These are phyloP conservation scores for Ogataea pilisensis DNA, from an alignment of 805 yeast genomes.

Conservation along the genomic window DNA sequence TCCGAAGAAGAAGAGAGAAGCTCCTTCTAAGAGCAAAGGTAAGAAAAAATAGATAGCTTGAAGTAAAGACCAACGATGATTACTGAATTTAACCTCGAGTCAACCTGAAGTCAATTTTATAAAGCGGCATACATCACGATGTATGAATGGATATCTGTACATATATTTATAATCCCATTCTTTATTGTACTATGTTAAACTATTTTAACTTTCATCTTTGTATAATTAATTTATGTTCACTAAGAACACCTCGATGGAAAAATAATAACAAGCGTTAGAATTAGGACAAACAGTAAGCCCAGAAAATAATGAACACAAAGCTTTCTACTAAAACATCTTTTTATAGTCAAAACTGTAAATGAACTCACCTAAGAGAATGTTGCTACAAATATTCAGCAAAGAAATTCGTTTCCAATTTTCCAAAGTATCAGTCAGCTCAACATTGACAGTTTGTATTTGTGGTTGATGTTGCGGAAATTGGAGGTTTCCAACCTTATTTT, in stretches of 20 bases:
- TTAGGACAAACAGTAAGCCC: no score
- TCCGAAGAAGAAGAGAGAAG: slow-evolving; percentile 66
- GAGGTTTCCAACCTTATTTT: slow-evolving; percentile 1
- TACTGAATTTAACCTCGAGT: no score
- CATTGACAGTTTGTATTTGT: no score
- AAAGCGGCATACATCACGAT: no score
- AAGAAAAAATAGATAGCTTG: slow-evolving; percentile 30
- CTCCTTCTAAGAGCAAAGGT: slow-evolving; percentile 27
- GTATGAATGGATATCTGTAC: background rate
- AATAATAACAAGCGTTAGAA: background rate
- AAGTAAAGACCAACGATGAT: no score
- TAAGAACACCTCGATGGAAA: background rate
- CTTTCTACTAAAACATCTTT: slow-evolving; percentile 30
- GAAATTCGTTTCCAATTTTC: slow-evolving; percentile 27
- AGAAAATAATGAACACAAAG: no score
- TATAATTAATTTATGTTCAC: no score
- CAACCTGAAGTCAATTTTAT: no score
- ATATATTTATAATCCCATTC: background rate
- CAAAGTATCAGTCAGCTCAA: slow-evolving; percentile 11
- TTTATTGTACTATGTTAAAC: no score
- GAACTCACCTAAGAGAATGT: slow-evolving; percentile 27
- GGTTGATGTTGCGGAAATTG: no score
- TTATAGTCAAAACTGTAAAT: slow-evolving; percentile 29
- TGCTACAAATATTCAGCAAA: slow-evolving; percentile 15
- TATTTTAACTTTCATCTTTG: no score